Conservation (phyloP, 2,329 filamentous ascomycete species). For the Leptographium radiaticola region DNA sequence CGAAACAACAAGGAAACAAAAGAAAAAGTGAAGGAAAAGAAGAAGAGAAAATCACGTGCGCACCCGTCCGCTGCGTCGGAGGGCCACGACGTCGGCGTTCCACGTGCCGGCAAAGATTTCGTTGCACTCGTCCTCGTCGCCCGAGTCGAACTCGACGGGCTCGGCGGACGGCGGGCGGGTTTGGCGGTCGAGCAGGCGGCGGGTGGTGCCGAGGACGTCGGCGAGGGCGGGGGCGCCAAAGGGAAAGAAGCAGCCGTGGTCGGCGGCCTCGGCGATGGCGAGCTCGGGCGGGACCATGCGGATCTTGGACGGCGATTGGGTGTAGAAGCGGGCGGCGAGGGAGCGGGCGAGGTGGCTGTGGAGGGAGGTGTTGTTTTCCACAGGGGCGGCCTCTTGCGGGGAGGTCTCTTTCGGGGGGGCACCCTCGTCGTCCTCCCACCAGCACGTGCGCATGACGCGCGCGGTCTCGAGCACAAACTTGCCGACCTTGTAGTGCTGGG, state of each 20-base stretch:
- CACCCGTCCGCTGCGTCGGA: constrained; percentile 28
- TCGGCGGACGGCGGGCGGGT: constrained; percentile 16
- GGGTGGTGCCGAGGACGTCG: not conserved
- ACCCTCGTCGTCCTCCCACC: constrained; percentile 49
- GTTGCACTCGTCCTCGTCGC: constrained; percentile 54
- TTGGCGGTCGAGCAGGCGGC: constrained; percentile 25
- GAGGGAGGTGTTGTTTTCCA: too few species aligned
- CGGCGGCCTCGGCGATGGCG: not conserved
- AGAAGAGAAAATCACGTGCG: not conserved
- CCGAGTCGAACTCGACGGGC: constrained; percentile 42
- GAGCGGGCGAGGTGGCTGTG: not conserved
- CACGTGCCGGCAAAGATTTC: constrained; percentile 51
- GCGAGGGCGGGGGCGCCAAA: not conserved
- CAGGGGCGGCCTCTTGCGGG: too few species aligned
- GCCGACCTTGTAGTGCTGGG: constrained; percentile 54
- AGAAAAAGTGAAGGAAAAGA: constrained; percentile 1
- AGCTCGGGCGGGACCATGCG: constrained; percentile 4
- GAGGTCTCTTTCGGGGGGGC: too few species aligned
- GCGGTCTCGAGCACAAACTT: constrained; percentile 55
- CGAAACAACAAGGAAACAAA: not conserved
- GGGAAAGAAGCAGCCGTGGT: constrained; percentile 10
- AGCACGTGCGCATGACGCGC: constrained; percentile 36
- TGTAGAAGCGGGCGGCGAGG: constrained; percentile 11
- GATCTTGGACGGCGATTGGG: constrained; percentile 38
- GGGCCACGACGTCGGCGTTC: constrained; percentile 39